Base-by-base conservation (phyloP, 2,329 filamentous ascomycete genomes). In the Cercospora beticola region DNA sequence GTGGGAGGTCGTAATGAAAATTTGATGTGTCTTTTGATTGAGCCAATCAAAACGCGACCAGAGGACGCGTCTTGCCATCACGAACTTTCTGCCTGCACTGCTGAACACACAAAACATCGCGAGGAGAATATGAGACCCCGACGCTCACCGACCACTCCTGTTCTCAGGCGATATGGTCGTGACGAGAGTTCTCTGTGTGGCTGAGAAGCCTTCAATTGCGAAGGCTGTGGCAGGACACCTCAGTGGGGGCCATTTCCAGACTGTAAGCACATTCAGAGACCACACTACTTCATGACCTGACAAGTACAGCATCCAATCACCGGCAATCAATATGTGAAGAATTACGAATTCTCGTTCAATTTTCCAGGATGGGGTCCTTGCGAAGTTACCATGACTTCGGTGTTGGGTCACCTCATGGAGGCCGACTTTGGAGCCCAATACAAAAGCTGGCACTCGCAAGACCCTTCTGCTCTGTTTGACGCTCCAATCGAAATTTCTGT, bases 201-300 rank as follows among this genome's bases (percentile, higher is more conserved):
- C 91, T 69, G 91, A 94, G 80, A 94, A 99, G 85, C 93, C 93
- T 40, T 97, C 94, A 52, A 97, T 99, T 71, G 93, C 95, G 67
- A 97, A 95, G 81, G 93, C 94, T 43, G 94, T 99, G 61, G 92
- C 95, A 46, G 88, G 89, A 67, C 94, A 98, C 83, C 86, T 99
- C 30, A 92, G 91, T 33, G 94, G 95, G 61, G 92, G 92, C 59
- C 83, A 83, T 18, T 85, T 89, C 68, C 86, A 88, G 78, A 89
- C 88, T 65, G 93, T 96, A 81, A 80, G 89, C 82, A 63, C 28
- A 43, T 21, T 23, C 33, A 56, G 16, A 64, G 23, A n/a, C 30
- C 8, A 40, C 21, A n/a, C 26, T 9, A 43, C 31, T 61, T 4
- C 49, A 40, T 57, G 65, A 14, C 68, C 66, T 74, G 56, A 76